Evolutionary conservation across 2,329 filamentous ascomycete genomes (phyloP), one percentile per base, ranked within the genome.

Genomic region (Pseudonectria foliicola): DNA sequence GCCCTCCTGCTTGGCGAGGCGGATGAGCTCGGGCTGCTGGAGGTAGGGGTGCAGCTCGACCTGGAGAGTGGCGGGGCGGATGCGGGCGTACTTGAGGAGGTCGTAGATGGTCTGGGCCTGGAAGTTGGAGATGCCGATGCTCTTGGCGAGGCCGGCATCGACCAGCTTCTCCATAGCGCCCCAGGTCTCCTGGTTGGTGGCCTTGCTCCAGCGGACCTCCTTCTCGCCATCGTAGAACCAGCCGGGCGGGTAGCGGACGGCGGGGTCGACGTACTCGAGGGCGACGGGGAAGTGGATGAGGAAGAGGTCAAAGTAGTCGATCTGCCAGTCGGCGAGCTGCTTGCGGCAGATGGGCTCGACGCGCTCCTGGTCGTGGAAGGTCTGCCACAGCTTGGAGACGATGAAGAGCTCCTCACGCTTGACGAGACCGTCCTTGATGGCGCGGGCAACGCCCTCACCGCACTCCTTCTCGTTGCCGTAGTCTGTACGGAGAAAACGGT

Each of bases 21-120:
- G 67, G 52, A 92, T 60, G 34, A 93, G 75, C 35, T 78, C 72
- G 40, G 69, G 62, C 71, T 93, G 86, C 42, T 84, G 81, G 39
- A 90, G 76, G 73, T 89, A 92, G 16, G 86, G 86, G 72, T 93
- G 87, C 68, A 90, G 85, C 71, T 93, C 86, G 61, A 93, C 81
- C 71, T 93, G 87, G 41, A 92, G 79, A 27, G 82, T 80, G 26
- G 85, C 82, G 7, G 85, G 84, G 29, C 71, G 71, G 62, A 87
- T 75, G 52, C 74, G 77, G 43, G 84, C 84, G 63, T 88, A 86
- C 52, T 82, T 77, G 56, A 90, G 73, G 48, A 89, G 67, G 62
- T 92, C 85, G 61, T 89, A 82, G 54, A 93, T 64, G 45, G 86
- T 69, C 62, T 83, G 75, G 30, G 75, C 76, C 63, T 83, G 82